Evolutionary conservation across 805 yeast genomes (phyloP), one percentile per base, ranked within the genome.

Genomic region (Wickerhamiella vanderwaltii): DNA sequence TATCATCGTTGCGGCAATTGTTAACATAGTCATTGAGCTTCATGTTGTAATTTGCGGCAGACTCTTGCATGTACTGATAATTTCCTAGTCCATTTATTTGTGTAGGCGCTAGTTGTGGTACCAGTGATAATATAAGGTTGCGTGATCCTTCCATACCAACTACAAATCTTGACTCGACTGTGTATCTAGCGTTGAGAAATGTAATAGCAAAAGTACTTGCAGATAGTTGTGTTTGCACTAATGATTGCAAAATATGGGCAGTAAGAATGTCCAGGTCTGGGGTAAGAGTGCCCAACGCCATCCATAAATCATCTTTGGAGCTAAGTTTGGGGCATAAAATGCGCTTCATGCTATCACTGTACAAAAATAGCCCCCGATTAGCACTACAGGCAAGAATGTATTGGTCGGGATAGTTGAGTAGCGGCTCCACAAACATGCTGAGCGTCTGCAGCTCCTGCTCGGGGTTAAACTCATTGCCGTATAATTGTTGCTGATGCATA

Each of bases 321-420:
- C 29, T 15, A 20, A 35, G 22, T 9, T 11, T 23, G 20, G 30
- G 17, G 6, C 24, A n/a, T 4, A 41, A 31, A 20, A 41, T 26
- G 7, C 18, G 16, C 24, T 30, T 25, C 3, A 11, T 12, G 18
- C 18, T 30, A 24, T 18, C 36, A 9, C 29, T 18, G 30, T 28
- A 28, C 39, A 34, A 18, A 12, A 41, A 9, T 16, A 41, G 24
- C 11, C 26, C 13, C 19, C 44, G 23, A 24, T 30, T 29, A 19
- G 34, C 26, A 11, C 40, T 35, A 22, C 29, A 24, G n/a, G 29
- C 29, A 15, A 41, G 15, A 9, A 35, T 24, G 9, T 23, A 17
- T 38, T 41, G 44, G 6, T 41, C 44, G 13, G 39, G 44, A 9
- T 35, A 35, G 20, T 29, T 24, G 25, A 41, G 20, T 22, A 35